Percentiles rank a stretch among this genome's conserved stretches.
These are phyloP conservation scores for Lycium ferocissimum DNA, from an alignment of 257 asterid genomes.

Conservation along the genomic window DNA sequence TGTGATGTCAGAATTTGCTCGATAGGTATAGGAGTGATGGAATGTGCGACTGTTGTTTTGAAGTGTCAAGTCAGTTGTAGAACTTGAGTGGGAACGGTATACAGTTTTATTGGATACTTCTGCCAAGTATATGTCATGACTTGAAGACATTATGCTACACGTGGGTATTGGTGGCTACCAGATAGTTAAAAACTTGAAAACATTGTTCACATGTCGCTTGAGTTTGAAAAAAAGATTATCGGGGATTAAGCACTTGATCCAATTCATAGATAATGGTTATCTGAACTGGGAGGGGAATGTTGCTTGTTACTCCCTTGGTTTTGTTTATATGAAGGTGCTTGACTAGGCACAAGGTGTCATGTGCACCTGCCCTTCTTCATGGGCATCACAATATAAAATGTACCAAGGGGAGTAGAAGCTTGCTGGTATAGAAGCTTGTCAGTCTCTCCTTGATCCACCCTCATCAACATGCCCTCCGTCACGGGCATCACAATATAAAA, in stretches of 20 bases:
- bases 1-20: neutral
- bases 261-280: neutral
- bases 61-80: neutral
- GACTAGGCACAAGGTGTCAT: neutral
- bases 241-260: neutral
- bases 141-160: neutral
- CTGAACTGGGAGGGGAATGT: neutral
- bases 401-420: neutral
- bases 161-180: neutral
- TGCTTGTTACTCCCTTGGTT: neutral
- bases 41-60: neutral
- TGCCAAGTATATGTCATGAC: neutral
- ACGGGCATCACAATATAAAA: no score
- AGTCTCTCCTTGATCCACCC: no score
- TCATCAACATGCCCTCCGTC: no score
- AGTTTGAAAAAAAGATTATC: neutral
- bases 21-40: neutral
- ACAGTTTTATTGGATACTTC: neutral
- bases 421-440: no score
- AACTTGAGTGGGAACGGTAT: neutral
- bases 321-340: conserved; percentile 5
- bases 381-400: neutral
- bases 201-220: neutral
- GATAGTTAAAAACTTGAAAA: neutral
- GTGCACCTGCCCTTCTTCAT: neutral